Evolutionary conservation across 768 basidiomycete genomes (phyloP).

Genomic region (Solioccasus polychromus): DNA sequence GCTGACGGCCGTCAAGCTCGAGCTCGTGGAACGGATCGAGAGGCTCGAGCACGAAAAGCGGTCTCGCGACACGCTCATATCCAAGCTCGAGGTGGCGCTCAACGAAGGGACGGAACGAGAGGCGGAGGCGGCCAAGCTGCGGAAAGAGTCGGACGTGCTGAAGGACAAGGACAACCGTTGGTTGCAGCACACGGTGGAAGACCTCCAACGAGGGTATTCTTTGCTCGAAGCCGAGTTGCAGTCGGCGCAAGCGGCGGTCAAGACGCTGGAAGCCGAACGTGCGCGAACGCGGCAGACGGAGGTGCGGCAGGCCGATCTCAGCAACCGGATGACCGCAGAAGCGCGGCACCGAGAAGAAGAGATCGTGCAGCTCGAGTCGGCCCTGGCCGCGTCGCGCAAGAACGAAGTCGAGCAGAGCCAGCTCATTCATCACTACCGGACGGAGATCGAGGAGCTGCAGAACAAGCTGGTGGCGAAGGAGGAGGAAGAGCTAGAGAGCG

Average conservation of each 20-base stretch:
- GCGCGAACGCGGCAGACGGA: slow-evolving; percentile 55
- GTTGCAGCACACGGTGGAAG: slow-evolving; percentile 48
- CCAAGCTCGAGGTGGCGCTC: slow-evolving; percentile 57
- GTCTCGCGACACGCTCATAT: slow-evolving; percentile 55
- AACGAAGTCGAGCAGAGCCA: slow-evolving; percentile 60
- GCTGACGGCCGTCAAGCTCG: slow-evolving; percentile 67
- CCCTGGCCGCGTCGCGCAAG: slow-evolving; percentile 46
- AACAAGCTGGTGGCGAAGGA: slow-evolving; percentile 59
- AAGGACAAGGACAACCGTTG: slow-evolving; percentile 53
- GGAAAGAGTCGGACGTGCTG: slow-evolving; percentile 42
- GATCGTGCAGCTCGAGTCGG: slow-evolving; percentile 46
- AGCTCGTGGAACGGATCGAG: slow-evolving; percentile 64
- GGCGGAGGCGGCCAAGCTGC: slow-evolving; percentile 43
- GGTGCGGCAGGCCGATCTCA: slow-evolving; percentile 52
- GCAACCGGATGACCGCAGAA: slow-evolving; percentile 49
- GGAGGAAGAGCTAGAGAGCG: slow-evolving; percentile 64
- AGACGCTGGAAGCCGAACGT: slow-evolving; percentile 65
- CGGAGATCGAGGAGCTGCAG: slow-evolving; percentile 70
- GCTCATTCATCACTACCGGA: slow-evolving; percentile 60
- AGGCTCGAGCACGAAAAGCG: slow-evolving; percentile 51
- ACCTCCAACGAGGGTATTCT: slow-evolving; percentile 60
- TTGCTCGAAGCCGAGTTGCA: slow-evolving; percentile 65
- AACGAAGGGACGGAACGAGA: slow-evolving; percentile 53
- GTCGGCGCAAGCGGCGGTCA: slow-evolving; percentile 48
- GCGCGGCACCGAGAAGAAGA: slow-evolving; percentile 53